Base-by-base conservation (phyloP, 2,329 filamentous ascomycete species). In the Fusarium brachygibbosum region DNA sequence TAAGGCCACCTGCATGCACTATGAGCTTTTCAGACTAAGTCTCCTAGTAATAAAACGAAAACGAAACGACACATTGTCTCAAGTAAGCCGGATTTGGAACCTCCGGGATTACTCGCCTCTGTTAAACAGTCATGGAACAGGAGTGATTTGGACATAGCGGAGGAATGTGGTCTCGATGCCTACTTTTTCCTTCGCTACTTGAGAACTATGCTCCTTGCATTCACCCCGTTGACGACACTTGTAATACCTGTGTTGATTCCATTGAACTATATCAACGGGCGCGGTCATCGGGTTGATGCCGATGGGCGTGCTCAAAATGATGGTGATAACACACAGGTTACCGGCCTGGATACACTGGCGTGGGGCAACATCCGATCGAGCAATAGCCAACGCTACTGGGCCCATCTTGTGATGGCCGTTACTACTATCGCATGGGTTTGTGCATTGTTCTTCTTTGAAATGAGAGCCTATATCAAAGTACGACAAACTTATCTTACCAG, bases 111-210 rank as follows among this genome's bases (percentile, higher is more conserved):
- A 21, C 6, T 51, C 21, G 19, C 46, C 32, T 28, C 46, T 10
- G 25, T 88, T 74, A 76, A 86, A 79, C 76, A 82, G 83, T 69
- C 97, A 84, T 84, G 92, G 81, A 78, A 89, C 83, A 81, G 92
- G 82, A 79, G 89, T 84, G 86, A 92, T 68, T 85, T 92, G 16
- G 93, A 97, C 72, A 89, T 98, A 74, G 97, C 98, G 73, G 91
- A 94, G 62, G 97, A 97, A 80, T 98, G 94, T 72, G 96, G 96
- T 25, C 87, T 99, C 23, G 96, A 99, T 78, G 94, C 95, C 75
- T 99, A 97, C 82, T 97, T 98, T 83, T 98, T 98, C 79, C 85
- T 98, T 5, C 92, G 96, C 66, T 98, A 97, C 76, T 88, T 88
- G 35, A 87, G 86, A 69, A 86, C 76, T 80, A 87, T 98, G 11